These are phyloP conservation scores for Chlamydomonas incerta DNA, from an alignment of 139 green algal genomes.

Conservation along the genomic window DNA sequence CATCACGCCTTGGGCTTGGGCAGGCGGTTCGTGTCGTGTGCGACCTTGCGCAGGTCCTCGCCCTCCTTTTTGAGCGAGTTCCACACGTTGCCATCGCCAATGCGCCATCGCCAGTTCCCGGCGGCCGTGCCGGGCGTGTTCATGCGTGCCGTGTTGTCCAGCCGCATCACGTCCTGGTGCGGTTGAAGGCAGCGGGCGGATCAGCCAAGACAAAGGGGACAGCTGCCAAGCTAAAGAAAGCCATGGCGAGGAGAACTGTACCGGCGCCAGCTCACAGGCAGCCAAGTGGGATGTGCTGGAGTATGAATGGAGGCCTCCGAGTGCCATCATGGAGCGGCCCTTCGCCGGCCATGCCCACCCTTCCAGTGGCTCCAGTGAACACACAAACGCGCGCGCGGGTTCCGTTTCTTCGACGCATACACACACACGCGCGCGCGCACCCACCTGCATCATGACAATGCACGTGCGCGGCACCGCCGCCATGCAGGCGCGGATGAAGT, in stretches of 20 bases:
- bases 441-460: conserved; percentile 88
- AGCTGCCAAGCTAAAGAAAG: too few species aligned
- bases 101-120: conserved; percentile 93
- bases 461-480: conserved; percentile 76
- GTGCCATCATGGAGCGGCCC: too few species aligned
- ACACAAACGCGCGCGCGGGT: too few species aligned
- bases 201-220: too few species aligned
- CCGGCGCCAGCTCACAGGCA: too few species aligned
- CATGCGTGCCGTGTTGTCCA: conserved; percentile 95
- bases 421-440: background rate
- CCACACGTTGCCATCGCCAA: conserved; percentile 73
- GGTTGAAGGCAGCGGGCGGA: too few species aligned
- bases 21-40: conserved; percentile 33
- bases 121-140: conserved; percentile 91
- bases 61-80: conserved; percentile 57
- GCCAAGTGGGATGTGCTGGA: too few species aligned
- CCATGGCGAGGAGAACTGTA: too few species aligned
- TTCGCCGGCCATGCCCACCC: too few species aligned
- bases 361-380: too few species aligned
- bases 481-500: conserved; percentile 84
- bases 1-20: background rate
- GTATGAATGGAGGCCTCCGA: too few species aligned
- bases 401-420: too few species aligned
- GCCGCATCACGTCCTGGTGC: conserved; percentile 96
- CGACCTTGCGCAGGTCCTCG: conserved; percentile 34